Evolutionary conservation across 306 rosid species (phyloP), one percentile per base, ranked within the genome.

Genomic region (Senna siamea): DNA sequence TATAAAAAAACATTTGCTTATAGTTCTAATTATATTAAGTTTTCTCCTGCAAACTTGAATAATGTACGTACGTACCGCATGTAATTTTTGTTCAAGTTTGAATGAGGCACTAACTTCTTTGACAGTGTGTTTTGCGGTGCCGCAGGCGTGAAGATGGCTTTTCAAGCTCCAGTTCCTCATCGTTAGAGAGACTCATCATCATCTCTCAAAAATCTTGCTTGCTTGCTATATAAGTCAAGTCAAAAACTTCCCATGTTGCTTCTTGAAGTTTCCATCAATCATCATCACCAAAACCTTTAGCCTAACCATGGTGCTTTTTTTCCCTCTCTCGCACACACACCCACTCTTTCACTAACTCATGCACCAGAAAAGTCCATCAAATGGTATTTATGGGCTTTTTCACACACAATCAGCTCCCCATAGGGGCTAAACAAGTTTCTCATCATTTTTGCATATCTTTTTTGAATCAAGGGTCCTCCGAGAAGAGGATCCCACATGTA

Each of bases 61-160:
- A 26, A 1, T 26, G 3, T n/a, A 26, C 3, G 30, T 26, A 26
- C 30, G 30, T 26, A 26, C 30, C 30, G 3, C 30, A 26, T 26
- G 30, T 26, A 26, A 26, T 26, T 23, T 58, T 28, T 58, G 41
- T 58, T 30, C 0, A 58, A 51, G 34, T 64, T 20, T 41, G 43
- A 61, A 72, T 61, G 76, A 51, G 85, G 66, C 75, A 72, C 98
- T 93, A 81, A 91, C 80, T 88, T 88, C 89, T 89, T 91, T 91
- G 97, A 91, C 98, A 94, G 98, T 94, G 88, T 94, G 97, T 83
- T 94, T 94, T 87, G 97, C 97, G 88, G 92, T 94, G 89, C 97
- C 97, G 64, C 98, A 94, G 98, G 98, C 98, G 95, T 94, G 80
- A 94, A 84, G 71, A 83, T 88, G 97, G 80, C 94, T 70, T 87